phyloP scores from a whole-genome alignment of 2,329 filamentous ascomycete genomes.

The Parastagonospora nodorum region DNA sequence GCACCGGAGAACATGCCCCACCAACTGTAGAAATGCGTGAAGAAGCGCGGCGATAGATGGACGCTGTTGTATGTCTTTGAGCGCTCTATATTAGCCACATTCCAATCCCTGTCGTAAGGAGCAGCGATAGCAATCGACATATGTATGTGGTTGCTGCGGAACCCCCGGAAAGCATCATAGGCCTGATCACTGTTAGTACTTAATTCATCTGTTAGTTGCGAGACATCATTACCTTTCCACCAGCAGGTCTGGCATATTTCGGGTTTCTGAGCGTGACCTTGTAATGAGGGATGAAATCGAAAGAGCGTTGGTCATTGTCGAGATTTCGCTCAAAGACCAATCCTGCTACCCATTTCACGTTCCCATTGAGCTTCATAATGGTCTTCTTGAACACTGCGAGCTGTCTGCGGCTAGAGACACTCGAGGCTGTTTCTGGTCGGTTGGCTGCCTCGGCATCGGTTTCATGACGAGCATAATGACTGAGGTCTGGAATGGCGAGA shows the following conservation, averaged over 20 bases:
- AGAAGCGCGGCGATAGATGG: conserved; percentile 92
- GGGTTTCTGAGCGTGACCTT: conserved; percentile 85
- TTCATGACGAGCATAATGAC: conserved; percentile 78
- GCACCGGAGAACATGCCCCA: conserved; percentile 96
- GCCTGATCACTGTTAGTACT: conserved; percentile 43
- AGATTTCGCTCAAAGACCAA: conserved; percentile 90
- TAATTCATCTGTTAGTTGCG: neutral
- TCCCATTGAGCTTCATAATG: conserved; percentile 96
- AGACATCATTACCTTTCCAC: conserved; percentile 49
- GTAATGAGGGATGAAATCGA: conserved; percentile 91
- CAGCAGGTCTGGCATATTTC: conserved; percentile 65
- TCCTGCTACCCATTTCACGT: conserved; percentile 89
- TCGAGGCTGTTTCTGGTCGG: conserved; percentile 61
- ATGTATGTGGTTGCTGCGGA: conserved; percentile 95
- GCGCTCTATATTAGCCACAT: conserved; percentile 71
- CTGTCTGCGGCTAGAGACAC: conserved; percentile 69
- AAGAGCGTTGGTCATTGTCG: conserved; percentile 73
- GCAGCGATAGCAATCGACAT: conserved; percentile 90
- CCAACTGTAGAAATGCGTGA: conserved; percentile 98
- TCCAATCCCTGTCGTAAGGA: conserved; percentile 86
- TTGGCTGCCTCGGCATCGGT: conserved; percentile 54
- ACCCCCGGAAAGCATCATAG: conserved; percentile 96
- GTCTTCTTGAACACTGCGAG: conserved; percentile 96
- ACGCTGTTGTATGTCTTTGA: conserved; percentile 96
- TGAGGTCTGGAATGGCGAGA: conserved; percentile 91